Conservation (phyloP, 2,329 filamentous ascomycete species). For the Teratosphaeria viscida region DNA sequence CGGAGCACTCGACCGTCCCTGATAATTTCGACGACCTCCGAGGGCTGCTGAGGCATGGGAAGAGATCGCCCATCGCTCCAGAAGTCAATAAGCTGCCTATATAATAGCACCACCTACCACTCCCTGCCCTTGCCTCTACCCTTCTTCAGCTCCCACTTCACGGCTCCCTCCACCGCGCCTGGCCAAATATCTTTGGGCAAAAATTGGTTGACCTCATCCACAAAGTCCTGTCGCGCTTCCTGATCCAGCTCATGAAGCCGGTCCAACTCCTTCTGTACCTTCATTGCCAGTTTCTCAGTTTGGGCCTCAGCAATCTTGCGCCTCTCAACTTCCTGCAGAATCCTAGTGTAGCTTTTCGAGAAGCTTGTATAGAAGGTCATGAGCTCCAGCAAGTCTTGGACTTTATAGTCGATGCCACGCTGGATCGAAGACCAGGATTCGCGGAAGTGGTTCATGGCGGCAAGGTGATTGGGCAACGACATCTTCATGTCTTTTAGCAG, state of each 20-base stretch:
- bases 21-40: too few relatives aligned
- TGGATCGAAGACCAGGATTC: slow-evolving; percentile 64
- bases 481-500: slow-evolving; percentile 58
- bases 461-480: slow-evolving; percentile 54
- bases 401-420: slow-evolving; percentile 54
- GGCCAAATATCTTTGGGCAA: slow-evolving; percentile 46
- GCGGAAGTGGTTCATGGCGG: slow-evolving; percentile 53
- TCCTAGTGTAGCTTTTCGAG: slow-evolving; percentile 67
- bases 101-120: neutral
- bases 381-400: slow-evolving; percentile 67
- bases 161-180: slow-evolving; percentile 7
- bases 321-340: slow-evolving; percentile 75
- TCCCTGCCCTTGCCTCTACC: slow-evolving; percentile 1
- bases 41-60: too few relatives aligned
- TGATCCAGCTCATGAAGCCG: slow-evolving; percentile 59
- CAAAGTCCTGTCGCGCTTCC: slow-evolving; percentile 64
- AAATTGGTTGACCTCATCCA: slow-evolving; percentile 72
- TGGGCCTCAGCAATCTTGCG: slow-evolving; percentile 62
- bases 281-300: slow-evolving; percentile 62
- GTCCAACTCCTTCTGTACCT: slow-evolving; percentile 67
- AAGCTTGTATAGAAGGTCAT: slow-evolving; percentile 82
- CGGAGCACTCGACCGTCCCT: too few relatives aligned
- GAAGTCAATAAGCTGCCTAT: neutral
- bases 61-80: neutral
- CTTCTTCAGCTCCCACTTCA: slow-evolving; percentile 3